Conservation (phyloP, 2,329 filamentous ascomycete genomes). For the Neofusicoccum laricinum region DNA sequence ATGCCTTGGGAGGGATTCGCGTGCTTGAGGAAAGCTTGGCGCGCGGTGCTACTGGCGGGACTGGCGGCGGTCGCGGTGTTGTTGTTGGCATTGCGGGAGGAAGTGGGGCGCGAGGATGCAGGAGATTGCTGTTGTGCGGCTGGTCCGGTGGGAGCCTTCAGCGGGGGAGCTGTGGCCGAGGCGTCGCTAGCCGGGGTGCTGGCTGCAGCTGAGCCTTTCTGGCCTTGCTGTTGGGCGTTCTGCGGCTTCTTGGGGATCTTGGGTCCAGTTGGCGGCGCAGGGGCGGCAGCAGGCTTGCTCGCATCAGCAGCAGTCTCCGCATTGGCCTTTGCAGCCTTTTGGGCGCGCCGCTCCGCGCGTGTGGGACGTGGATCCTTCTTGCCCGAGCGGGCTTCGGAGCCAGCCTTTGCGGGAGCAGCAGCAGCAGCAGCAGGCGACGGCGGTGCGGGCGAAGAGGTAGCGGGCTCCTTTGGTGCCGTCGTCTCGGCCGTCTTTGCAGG, state of each 20-base stretch:
- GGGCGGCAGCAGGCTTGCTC: slow-evolving; percentile 34
- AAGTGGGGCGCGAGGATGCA: slow-evolving; percentile 4
- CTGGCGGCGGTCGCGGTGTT: neutral
- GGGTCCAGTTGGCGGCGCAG: slow-evolving; percentile 16
- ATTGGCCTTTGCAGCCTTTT: slow-evolving; percentile 37
- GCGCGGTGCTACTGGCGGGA: slow-evolving; percentile 20
- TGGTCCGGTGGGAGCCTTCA: slow-evolving; percentile 17
- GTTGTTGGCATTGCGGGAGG: slow-evolving; percentile 14
- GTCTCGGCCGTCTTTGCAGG: slow-evolving; percentile 26
- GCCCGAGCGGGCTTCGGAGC: slow-evolving; percentile 21
- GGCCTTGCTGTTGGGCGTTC: slow-evolving; percentile 20
- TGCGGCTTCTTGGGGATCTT: slow-evolving; percentile 18
- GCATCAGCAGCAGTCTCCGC: slow-evolving; percentile 24
- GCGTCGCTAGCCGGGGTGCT: neutral
- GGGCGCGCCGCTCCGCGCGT: slow-evolving; percentile 36
- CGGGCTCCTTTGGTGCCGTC: slow-evolving; percentile 26
- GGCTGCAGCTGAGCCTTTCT: slow-evolving; percentile 18
- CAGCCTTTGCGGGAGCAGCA: slow-evolving; percentile 9
- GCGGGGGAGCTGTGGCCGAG: neutral
- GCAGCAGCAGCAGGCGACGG: slow-evolving; percentile 19
- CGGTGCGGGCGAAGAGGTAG: neutral
- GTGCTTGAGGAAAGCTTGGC: slow-evolving; percentile 57
- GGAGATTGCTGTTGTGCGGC: slow-evolving; percentile 12
- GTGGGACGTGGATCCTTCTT: slow-evolving; percentile 37
- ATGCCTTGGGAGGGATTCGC: slow-evolving; percentile 85